Evolutionary conservation across 148 eudicot genomes (phyloP).

Genomic region (Vaccinium vitisidaea): DNA sequence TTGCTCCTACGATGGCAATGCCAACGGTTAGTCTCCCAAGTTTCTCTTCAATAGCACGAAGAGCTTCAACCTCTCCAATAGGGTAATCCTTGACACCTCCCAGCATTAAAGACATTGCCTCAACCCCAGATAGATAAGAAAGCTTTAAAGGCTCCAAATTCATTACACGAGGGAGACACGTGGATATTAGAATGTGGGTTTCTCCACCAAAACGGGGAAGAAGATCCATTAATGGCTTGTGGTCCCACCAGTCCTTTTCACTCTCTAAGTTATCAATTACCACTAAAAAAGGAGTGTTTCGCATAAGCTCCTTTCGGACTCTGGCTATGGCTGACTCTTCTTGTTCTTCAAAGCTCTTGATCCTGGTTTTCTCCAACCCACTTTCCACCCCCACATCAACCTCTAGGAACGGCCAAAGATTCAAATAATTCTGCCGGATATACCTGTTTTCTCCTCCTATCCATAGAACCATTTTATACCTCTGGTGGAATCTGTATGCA

Average conservation of each 20-base stretch:
- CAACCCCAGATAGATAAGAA: constrained; percentile 82
- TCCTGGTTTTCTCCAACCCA: constrained; percentile 61
- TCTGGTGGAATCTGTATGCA: constrained; percentile 83
- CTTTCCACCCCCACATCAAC: constrained; percentile 78
- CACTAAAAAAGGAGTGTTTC: constrained; percentile 81
- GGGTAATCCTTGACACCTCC: constrained; percentile 58
- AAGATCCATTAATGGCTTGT: constrained; percentile 85
- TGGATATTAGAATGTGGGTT: constrained; percentile 88
- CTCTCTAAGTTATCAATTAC: constrained; percentile 88
- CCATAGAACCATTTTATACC: constrained; percentile 95
- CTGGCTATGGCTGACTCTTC: constrained; percentile 86
- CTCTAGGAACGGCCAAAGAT: constrained; percentile 76
- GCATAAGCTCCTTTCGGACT: constrained; percentile 84
- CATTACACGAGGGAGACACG: constrained; percentile 74
- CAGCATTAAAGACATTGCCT: constrained; percentile 93
- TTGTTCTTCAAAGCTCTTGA: constrained; percentile 87
- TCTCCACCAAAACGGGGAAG: constrained; percentile 95
- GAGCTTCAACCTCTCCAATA: constrained; percentile 74
- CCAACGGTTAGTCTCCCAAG: constrained; percentile 89
- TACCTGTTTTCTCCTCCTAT: constrained; percentile 95
- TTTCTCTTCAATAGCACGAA: constrained; percentile 84
- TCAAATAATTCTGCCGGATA: constrained; percentile 87
- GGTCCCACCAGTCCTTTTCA: constrained; percentile 99
- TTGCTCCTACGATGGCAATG: constrained; percentile 79
- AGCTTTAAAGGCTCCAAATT: constrained; percentile 87